Conservation (phyloP, 1,139 yeast genomes). For the Hemisphaericaspora xylofermentans region DNA sequence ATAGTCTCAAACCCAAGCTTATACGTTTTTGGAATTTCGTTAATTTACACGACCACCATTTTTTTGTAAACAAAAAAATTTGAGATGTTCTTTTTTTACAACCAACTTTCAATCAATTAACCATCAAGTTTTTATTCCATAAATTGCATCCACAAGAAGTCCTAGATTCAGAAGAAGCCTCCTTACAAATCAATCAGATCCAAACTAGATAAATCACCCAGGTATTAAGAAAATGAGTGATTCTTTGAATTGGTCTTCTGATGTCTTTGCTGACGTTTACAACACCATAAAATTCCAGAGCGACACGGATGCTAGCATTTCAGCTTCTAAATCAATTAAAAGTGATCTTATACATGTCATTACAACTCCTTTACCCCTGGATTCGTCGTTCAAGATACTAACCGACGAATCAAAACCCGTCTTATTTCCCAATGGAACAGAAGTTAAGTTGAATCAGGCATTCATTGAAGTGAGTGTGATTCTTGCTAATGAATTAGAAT, state of each 20-base stretch:
- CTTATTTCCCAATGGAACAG: constrained; percentile 53
- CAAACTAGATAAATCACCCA: too few relatives aligned
- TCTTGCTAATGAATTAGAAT: constrained; percentile 43
- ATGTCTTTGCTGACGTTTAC: constrained; percentile 35
- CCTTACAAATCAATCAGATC: neutral
- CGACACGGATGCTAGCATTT: constrained; percentile 25
- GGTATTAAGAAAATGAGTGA: constrained; percentile 7
- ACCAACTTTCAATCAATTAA: constrained; percentile 1
- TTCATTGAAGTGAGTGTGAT: constrained; percentile 58
- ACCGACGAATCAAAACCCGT: constrained; percentile 51
- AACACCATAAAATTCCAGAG: constrained; percentile 32
- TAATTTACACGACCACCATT: neutral
- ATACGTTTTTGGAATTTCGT: neutral
- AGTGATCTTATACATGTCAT: constrained; percentile 52
- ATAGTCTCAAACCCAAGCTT: neutral
- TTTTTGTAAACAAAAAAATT: constrained; percentile 2
- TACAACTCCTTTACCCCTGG: constrained; percentile 52
- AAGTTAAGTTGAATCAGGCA: constrained; percentile 63
- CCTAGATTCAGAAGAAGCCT: neutral
- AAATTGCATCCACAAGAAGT: neutral
- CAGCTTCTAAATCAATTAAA: constrained; percentile 24
- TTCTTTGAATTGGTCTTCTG: constrained; percentile 33
- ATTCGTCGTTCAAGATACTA: constrained; percentile 51
- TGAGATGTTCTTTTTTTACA: constrained; percentile 2
- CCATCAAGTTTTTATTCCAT: too few relatives aligned